Base-by-base conservation (phyloP, 768 basidiomycete genomes). In the Tulasnella sp. region DNA sequence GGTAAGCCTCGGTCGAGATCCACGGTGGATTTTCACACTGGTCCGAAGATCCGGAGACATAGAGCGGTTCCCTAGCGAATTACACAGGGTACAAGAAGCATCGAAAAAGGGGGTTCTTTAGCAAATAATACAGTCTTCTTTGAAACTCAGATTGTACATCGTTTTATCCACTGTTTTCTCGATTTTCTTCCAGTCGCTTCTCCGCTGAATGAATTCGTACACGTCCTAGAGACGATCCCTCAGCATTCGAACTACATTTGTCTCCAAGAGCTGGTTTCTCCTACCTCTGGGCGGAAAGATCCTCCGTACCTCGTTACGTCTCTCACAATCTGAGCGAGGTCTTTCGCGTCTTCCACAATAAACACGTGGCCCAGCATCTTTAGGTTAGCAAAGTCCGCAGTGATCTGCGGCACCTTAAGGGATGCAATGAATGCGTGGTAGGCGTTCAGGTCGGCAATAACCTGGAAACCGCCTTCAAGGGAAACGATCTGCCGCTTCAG, bases 141-240 rank as follows among this genome's bases (percentile, higher is more conserved):
- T 96, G 83, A 97, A 94, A 84, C 93, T 94, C 75, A 96, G 85
- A 85, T 93, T 95, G 86, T 96, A 96, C 94, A 96, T 96, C 74
- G 94, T 91, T 87, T 95, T 95, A 87, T 96, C 95, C 74, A 99
- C 98, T 38, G 90, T 92, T 86, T 95, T 97, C 85, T 99, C 97
- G 80, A 99, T 99, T 87, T 94, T 97, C 87, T 98, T 97, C 97
- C 97, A 99, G 84, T 99, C 97, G 9, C 94, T 93, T 44, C 97
- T 89, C 31, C 97, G 88, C 84, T 96, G 95, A 83, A 98, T 94
- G 83, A 98, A 97, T 85, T 99, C 97, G 84, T 98, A 98, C 75
- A 98, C 89, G 84, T 98, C 97, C 91, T 92, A 34, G 24, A 24
- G n/a, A 9, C 42, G 19, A 12, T 24, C 12, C 44, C 39, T 73